Base-by-base conservation (phyloP, 768 basidiomycete genomes). In the Boletellus ananas region DNA sequence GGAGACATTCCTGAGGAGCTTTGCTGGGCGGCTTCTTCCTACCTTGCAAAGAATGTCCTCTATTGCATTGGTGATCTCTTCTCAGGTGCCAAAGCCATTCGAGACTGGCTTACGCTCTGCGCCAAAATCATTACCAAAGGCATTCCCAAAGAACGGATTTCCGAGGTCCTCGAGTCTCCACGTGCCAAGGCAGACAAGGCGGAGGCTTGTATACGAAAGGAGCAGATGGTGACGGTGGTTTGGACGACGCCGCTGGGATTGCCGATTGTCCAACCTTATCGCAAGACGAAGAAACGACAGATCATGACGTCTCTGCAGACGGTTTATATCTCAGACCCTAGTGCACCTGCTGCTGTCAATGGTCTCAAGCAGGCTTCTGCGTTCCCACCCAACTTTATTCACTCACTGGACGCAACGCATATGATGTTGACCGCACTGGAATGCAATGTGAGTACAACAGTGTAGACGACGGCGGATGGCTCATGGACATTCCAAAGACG, bases 361-460 rank as follows among this genome's bases (percentile, higher is more conserved):
- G 67, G 88, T 1, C 55, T 74, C 50, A 96, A 96, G 68, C 95
- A 99, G 67, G 90, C 93, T 0, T 83, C 92, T 14, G 96, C 96
- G 1, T 98, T 99, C 83, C 95, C 96, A 5, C 96, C 96, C 42
- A 99, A 99, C 72, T 98, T 95, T 62, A 92, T 99, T 45, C 96
- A 99, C 66, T 91, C 89, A 62, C 77, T 99, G 25, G 96, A 99
- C 66, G 96, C 96, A 2, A 95, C 95, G 2, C 96, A 99, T 71
- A 98, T 99, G 94, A 86, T 97, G 82, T 71, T 97, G 58, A 96
- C 94, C 2, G 94, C 95, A 10, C 76, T 95, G 41, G 87, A 92
- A 57, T 96, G 94, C 67, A 73, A 79, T 55, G 92, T 90, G 68
- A 47, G 85, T 70, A 44, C 13, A 18, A 47, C 21, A 14, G 1